Percentiles rank a stretch among this genome's conserved stretches.
These are phyloP conservation scores for Moricandia arvensis DNA, from an alignment of 345 rosid genomes.

Conservation along the genomic window DNA sequence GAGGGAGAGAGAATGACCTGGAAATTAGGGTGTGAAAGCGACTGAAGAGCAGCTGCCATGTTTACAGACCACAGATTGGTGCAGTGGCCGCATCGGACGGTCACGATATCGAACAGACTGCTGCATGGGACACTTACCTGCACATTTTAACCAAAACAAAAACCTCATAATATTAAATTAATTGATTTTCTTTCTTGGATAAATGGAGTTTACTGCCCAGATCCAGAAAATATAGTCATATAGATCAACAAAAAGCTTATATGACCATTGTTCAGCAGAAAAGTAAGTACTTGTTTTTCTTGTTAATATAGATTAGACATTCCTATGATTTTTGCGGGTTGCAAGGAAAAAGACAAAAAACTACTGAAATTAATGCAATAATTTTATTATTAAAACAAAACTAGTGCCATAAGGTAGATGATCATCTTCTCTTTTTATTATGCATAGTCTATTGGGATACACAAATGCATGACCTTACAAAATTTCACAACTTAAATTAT, in stretches of 20 bases:
- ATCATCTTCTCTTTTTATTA: background rate
- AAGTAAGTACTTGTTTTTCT: background rate
- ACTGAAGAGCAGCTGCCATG: slow-evolving; percentile 94
- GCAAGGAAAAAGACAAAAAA: background rate
- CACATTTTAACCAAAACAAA: slow-evolving; percentile 23
- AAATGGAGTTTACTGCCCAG: background rate
- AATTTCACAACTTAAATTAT: background rate
- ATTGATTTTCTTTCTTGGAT: background rate
- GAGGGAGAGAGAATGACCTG: slow-evolving; percentile 50
- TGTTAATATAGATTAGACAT: slow-evolving; percentile 2
- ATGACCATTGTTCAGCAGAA: background rate
- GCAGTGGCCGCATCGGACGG: slow-evolving; percentile 99
- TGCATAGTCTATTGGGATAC: background rate
- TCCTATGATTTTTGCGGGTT: background rate
- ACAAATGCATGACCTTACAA: slow-evolving; percentile 12
- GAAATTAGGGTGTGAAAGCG: slow-evolving; percentile 67
- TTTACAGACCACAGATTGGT: slow-evolving; percentile 92
- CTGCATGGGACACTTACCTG: slow-evolving; percentile 99
- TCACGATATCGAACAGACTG: slow-evolving; percentile 78
- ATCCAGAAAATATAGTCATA: background rate
- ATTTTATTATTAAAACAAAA: background rate
- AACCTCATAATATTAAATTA: slow-evolving; percentile 10
- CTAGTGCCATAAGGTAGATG: background rate
- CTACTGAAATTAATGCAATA: background rate
- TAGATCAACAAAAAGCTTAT: background rate